These are phyloP conservation scores for Apiospora koreana DNA, from an alignment of 2,329 filamentous ascomycete genomes.

Conservation along the genomic window DNA sequence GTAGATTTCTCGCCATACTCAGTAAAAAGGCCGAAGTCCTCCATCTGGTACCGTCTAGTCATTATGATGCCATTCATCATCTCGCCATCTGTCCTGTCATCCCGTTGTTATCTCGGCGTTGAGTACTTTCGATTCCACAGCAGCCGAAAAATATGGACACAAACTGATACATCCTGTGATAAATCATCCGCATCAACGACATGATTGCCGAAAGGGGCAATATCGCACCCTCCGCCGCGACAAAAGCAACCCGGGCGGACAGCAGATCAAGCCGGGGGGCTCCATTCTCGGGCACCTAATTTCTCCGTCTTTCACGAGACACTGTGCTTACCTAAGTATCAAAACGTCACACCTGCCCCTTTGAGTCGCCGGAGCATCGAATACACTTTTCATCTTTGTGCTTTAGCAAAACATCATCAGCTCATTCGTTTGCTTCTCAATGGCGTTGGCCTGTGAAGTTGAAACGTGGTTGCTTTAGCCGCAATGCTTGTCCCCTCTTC, in stretches of 20 bases:
- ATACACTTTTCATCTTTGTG: not conserved
- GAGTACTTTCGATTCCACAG: no score
- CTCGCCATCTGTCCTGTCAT: no score
- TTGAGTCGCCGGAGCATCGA: not conserved
- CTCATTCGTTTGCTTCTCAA: not conserved
- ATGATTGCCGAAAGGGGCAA: not conserved
- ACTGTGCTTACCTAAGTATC: not conserved
- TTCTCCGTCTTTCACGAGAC: not conserved
- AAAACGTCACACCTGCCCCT: not conserved
- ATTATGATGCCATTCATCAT: no score
- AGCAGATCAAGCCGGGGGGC: not conserved
- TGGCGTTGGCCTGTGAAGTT: not conserved
- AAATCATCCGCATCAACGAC: not conserved
- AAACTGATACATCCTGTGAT: no score
- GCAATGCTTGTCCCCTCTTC: slow-evolving; percentile 6
- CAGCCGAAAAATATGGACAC: not conserved
- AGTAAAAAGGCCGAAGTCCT: no score
- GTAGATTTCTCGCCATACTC: not conserved
- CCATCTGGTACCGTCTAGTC: no score
- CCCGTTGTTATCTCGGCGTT: no score
- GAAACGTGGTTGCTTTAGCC: slow-evolving; percentile 21
- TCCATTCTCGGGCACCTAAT: not conserved
- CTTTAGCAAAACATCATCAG: not conserved
- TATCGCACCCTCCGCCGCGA: not conserved
- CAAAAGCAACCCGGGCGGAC: not conserved